These are phyloP conservation scores for Cenchrus fungigraminus DNA, from an alignment of 176 grass and related monocot species.

Conservation along the genomic window DNA sequence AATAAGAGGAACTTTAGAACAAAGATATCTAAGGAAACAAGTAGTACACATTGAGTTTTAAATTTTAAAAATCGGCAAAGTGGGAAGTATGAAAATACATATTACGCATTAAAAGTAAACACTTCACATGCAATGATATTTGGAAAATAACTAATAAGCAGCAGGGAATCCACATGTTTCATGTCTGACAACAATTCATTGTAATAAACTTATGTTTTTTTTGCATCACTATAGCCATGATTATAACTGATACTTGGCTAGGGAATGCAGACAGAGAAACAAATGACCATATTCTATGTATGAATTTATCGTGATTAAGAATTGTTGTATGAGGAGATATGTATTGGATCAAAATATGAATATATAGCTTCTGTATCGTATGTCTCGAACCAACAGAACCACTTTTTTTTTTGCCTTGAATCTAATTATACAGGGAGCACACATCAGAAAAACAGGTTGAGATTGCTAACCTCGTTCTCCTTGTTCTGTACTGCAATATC, in stretches of 20 bases:
- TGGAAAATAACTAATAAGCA: background rate
- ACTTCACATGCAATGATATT: background rate
- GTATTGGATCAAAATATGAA: slow-evolving; percentile 2
- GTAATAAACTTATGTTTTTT: background rate
- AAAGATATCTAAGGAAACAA: background rate
- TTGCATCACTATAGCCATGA: background rate
- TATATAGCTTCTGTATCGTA: background rate
- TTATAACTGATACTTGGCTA: background rate
- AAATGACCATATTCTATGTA: slow-evolving; percentile 5
- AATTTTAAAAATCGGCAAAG: background rate
- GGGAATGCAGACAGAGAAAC: background rate
- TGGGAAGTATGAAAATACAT: background rate
- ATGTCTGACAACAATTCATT: background rate
- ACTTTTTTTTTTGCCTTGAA: background rate
- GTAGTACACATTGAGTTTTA: background rate
- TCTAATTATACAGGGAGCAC: background rate
- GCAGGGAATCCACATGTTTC: background rate
- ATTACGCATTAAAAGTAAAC: background rate
- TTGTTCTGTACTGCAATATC: slow-evolving; percentile 72
- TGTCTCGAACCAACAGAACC: background rate
- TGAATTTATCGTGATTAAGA: background rate
- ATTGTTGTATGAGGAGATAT: background rate
- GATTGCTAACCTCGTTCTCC: slow-evolving; percentile 65
- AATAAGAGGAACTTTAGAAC: slow-evolving; percentile 32
- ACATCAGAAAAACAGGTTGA: background rate